These are phyloP conservation scores for Leishmania turanica DNA, from an alignment of 208 protist species.

Conservation along the genomic window DNA sequence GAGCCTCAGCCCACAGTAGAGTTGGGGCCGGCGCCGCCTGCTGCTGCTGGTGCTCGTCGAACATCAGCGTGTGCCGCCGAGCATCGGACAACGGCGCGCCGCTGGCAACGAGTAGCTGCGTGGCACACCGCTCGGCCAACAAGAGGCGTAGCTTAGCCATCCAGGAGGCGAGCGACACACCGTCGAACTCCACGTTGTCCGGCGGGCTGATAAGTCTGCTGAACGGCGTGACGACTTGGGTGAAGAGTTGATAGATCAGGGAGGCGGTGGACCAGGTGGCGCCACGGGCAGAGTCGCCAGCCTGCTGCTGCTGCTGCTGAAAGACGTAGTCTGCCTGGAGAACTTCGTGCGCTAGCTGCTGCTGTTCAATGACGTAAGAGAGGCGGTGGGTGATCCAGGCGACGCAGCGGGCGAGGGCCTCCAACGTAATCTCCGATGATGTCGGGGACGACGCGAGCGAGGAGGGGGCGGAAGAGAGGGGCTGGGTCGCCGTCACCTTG, in stretches of 20 bases:
- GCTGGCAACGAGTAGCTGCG: conserved; percentile 26
- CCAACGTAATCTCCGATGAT: conserved; percentile 47
- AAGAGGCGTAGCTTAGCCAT: conserved; percentile 26
- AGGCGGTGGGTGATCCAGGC: conserved; percentile 59
- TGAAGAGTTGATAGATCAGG: conserved; percentile 67
- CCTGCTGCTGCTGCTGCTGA: conserved; percentile 24
- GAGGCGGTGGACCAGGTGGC: conserved; percentile 10
- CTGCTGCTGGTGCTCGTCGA: background rate
- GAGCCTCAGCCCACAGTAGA: conserved; percentile 44
- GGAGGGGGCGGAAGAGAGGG: background rate
- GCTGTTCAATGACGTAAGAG: conserved; percentile 42
- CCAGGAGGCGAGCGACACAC: conserved; percentile 55
- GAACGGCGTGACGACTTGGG: conserved; percentile 53
- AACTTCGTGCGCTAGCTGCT: conserved; percentile 42
- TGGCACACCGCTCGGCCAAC: conserved; percentile 36
- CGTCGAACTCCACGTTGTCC: conserved; percentile 39
- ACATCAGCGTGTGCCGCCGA: background rate
- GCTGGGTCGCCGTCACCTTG: background rate
- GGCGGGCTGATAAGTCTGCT: conserved; percentile 76
- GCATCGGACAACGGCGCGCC: background rate
- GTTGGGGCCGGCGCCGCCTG: background rate
- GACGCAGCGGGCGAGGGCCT: conserved; percentile 71
- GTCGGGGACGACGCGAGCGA: background rate
- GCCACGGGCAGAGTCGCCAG: background rate
- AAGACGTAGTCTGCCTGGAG: conserved; percentile 37